These are phyloP conservation scores for Periconia digitata DNA, from an alignment of 2,329 filamentous ascomycete genomes.

Conservation along the genomic window DNA sequence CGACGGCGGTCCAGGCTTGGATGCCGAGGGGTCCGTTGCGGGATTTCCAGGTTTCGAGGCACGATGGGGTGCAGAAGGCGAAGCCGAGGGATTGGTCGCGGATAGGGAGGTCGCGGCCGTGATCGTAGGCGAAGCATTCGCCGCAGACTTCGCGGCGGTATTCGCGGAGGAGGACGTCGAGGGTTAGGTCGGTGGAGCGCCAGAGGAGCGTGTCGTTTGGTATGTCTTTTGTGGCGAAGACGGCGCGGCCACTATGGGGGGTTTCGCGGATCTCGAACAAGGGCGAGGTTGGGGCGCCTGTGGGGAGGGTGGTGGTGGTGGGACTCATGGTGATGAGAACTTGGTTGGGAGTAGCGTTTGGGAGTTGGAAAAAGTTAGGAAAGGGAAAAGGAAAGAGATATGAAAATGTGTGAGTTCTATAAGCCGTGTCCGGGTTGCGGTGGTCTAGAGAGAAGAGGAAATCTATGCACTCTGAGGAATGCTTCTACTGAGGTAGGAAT, in stretches of 20 bases:
- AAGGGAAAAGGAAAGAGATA: neutral
- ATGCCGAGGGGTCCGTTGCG: constrained; percentile 28
- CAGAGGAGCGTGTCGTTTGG: constrained; percentile 39
- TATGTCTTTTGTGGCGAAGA: constrained; percentile 45
- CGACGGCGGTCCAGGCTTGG: constrained; percentile 38
- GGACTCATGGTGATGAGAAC: constrained; percentile 16
- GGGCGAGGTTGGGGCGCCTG: constrained; percentile 25
- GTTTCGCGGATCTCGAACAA: constrained; percentile 46
- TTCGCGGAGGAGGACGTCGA: constrained; percentile 47
- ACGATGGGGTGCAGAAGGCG: constrained; percentile 46
- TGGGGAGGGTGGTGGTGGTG: constrained; percentile 13
- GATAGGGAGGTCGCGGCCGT: constrained; percentile 45
- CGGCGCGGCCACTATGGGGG: constrained; percentile 47
- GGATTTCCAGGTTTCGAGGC: constrained; percentile 40
- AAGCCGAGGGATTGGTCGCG: constrained; percentile 44
- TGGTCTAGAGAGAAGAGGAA: neutral
- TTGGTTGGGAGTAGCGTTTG: constrained; percentile 14
- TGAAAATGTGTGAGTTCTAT: neutral
- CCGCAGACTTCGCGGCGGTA: constrained; percentile 54
- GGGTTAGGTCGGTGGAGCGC: constrained; percentile 40
- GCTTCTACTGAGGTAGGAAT: constrained; percentile 1
- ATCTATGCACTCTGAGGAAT: neutral
- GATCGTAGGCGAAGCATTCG: constrained; percentile 50
- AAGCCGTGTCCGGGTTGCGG: constrained; percentile 1
- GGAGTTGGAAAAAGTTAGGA: constrained; percentile 1